Percentiles rank a stretch among this genome's conserved stretches.
Evolutionary conservation across 371 early-diverging fungal species (phyloP).

Genomic region (Mucor racemosus): DNA sequence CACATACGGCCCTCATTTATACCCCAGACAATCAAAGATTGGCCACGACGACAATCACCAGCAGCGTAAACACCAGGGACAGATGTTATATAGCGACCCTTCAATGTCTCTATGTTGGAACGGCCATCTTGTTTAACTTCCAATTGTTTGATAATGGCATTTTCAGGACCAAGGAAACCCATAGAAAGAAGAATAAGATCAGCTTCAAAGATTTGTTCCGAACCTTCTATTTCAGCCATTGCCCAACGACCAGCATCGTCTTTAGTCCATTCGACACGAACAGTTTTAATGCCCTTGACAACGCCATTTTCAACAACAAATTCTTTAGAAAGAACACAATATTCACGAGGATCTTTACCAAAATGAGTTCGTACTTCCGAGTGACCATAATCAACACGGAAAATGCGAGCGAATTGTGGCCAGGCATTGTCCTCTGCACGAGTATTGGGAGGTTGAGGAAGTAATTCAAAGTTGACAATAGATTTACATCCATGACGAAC

Average conservation of each 20-base stretch:
- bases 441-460: slow-evolving; percentile 84
- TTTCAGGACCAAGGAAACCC: slow-evolving; percentile 97
- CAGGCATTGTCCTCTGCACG: slow-evolving; percentile 93
- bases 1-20: slow-evolving; percentile 96
- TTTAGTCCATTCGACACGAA: slow-evolving; percentile 94
- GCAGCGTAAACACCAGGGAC: slow-evolving; percentile 91
- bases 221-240: slow-evolving; percentile 85
- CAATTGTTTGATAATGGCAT: slow-evolving; percentile 78
- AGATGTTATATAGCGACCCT: slow-evolving; percentile 76
- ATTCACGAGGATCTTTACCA: slow-evolving; percentile 94
- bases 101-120: slow-evolving; percentile 79
- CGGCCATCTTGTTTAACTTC: slow-evolving; percentile 74
- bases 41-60: slow-evolving; percentile 96
- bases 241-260: slow-evolving; percentile 77
- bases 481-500: slow-evolving; percentile 90
- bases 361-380: slow-evolving; percentile 82
- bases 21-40: slow-evolving; percentile 94
- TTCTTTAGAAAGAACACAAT: slow-evolving; percentile 90
- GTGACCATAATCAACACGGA: slow-evolving; percentile 96
- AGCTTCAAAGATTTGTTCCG: slow-evolving; percentile 83
- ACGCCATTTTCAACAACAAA: slow-evolving; percentile 84
- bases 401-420: slow-evolving; percentile 93
- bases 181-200: slow-evolving; percentile 92
- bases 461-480: slow-evolving; percentile 93
- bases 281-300: slow-evolving; percentile 90